These are phyloP conservation scores for Udeniomyces megalosporus DNA, from an alignment of 768 basidiomycete genomes.

Conservation along the genomic window DNA sequence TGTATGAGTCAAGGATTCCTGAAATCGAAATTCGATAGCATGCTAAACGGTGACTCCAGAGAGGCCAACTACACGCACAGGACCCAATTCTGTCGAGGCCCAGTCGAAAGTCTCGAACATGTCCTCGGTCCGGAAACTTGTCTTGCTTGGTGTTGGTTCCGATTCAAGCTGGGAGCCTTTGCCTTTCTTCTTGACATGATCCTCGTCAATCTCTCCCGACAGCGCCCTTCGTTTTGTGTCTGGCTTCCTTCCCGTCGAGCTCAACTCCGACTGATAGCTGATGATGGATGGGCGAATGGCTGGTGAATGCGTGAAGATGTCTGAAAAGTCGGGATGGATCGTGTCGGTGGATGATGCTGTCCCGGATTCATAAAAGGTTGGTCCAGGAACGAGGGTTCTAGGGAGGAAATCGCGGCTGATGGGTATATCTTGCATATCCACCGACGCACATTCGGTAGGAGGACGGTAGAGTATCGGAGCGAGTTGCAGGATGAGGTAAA, in stretches of 20 bases:
- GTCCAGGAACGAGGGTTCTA: background rate
- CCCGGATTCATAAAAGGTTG: background rate
- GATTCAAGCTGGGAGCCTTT: too few relatives aligned
- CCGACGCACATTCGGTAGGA: too few relatives aligned
- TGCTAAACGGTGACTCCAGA: too few relatives aligned
- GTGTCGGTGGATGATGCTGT: background rate
- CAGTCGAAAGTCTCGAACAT: conserved; percentile 1
- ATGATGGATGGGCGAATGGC: too few relatives aligned
- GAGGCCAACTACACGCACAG: background rate
- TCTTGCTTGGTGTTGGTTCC: background rate
- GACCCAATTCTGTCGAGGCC: conserved; percentile 4
- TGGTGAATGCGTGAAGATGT: too few relatives aligned
- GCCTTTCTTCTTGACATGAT: too few relatives aligned
- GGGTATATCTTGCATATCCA: background rate
- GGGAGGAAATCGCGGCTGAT: background rate
- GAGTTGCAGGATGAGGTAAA: background rate
- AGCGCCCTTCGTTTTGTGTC: too few relatives aligned
- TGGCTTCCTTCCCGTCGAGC: too few relatives aligned
- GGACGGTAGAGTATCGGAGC: background rate
- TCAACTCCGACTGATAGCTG: too few relatives aligned
- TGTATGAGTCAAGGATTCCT: too few relatives aligned
- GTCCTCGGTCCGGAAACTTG: background rate
- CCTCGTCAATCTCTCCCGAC: too few relatives aligned
- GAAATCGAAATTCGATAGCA: background rate
- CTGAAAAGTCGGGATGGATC: background rate